A percentile compares a stretch with the other conserved stretches of the same genome.
phyloP scores from a whole-genome alignment of 768 basidiomycete species.

The Tylopilus sp. region DNA sequence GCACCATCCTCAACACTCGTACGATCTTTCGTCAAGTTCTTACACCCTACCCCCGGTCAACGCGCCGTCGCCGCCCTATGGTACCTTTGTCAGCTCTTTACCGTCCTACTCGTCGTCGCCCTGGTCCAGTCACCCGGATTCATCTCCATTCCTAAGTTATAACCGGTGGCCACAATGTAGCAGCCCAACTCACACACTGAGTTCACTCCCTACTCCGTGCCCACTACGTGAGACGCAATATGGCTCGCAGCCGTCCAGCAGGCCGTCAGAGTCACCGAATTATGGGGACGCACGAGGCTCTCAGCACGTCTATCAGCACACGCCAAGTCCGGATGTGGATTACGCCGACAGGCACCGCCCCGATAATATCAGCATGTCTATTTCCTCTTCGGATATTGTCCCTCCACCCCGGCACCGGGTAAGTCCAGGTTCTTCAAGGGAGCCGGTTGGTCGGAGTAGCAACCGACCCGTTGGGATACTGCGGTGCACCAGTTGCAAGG shows the following conservation, averaged over 20 bases:
- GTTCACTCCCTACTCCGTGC: constrained; percentile 24
- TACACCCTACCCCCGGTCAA: constrained; percentile 34
- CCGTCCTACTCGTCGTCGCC: constrained; percentile 27
- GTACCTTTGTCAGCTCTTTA: constrained; percentile 22
- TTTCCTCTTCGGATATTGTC: constrained; percentile 41
- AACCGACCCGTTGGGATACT: constrained; percentile 72
- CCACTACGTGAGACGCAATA: constrained; percentile 30
- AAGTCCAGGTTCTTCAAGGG: constrained; percentile 49
- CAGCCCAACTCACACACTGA: constrained; percentile 28
- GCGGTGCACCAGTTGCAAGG: constrained; percentile 78
- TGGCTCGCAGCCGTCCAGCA: constrained; percentile 29
- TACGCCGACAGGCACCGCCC: constrained; percentile 36
- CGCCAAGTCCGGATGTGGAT: constrained; percentile 36
- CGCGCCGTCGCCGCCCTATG: constrained; percentile 26
- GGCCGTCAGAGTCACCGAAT: constrained; percentile 36
- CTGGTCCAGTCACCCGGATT: constrained; percentile 28
- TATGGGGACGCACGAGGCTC: constrained; percentile 26
- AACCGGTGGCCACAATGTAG: constrained; percentile 28
- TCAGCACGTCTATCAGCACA: constrained; percentile 38
- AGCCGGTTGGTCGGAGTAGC: constrained; percentile 41
- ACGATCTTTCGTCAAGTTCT: constrained; percentile 26
- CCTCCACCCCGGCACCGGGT: constrained; percentile 56
- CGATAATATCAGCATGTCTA: constrained; percentile 27
- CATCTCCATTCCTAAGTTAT: constrained; percentile 29
- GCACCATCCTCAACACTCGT: constrained; percentile 25